Conservation (phyloP, 495 filamentous ascomycete species). For the Aspergillus indologenus region DNA sequence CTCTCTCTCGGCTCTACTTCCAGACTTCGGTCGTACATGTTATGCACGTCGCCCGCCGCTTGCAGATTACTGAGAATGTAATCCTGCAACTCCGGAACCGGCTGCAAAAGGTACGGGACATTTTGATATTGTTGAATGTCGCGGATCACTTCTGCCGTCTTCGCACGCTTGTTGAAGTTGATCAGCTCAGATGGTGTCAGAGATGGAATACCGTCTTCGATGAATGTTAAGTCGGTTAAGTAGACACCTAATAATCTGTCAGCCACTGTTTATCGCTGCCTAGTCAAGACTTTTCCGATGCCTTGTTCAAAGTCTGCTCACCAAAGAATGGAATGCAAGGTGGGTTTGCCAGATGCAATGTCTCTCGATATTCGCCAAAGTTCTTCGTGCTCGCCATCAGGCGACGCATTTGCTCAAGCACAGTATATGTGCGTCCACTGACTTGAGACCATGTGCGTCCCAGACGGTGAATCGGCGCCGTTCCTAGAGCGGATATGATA, state of each 20-base stretch:
- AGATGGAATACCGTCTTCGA: conserved; percentile 95
- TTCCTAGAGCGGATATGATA: conserved; percentile 92
- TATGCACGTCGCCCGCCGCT: conserved; percentile 89
- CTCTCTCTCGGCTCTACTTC: conserved; percentile 89
- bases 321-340: conserved; percentile 99
- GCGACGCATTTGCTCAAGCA: conserved; percentile 85
- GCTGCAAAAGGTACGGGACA: conserved; percentile 83
- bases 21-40: conserved; percentile 97
- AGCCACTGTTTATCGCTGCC: neutral
- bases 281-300: neutral
- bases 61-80: conserved; percentile 96
- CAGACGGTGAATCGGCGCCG: conserved; percentile 90
- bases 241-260: conserved; percentile 68
- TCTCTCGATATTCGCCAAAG: conserved; percentile 93
- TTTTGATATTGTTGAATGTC: conserved; percentile 99
- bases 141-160: conserved; percentile 95
- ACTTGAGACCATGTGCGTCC: conserved; percentile 94
- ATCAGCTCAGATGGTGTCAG: conserved; percentile 93
- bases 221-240: conserved; percentile 96
- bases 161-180: conserved; percentile 96
- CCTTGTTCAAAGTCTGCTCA: conserved; percentile 40
- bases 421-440: conserved; percentile 71
- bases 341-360: conserved; percentile 85
- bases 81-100: conserved; percentile 89
- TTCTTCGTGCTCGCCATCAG: conserved; percentile 98